Evolutionary conservation across 1,284 basidiomycete species (phyloP).

Genomic region (Marasmius oreades): DNA sequence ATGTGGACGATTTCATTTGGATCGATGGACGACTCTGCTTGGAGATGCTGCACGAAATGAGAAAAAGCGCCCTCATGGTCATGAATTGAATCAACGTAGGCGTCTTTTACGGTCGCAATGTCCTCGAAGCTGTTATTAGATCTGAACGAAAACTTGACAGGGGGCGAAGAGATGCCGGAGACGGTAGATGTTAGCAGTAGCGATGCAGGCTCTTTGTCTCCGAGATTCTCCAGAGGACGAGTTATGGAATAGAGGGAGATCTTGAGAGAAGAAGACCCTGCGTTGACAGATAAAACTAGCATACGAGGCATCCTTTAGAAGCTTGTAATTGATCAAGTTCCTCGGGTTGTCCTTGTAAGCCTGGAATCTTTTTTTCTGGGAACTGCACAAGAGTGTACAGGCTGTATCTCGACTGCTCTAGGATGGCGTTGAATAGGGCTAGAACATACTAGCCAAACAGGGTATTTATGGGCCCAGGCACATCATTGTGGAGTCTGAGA

Average conservation of each 20-base stretch:
- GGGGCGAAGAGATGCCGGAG: constrained; percentile 54
- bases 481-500: no score
- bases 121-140: constrained; percentile 22
- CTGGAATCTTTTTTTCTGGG: no score
- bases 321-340: neutral
- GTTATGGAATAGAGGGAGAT: constrained; percentile 50
- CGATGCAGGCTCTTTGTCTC: constrained; percentile 33
- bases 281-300: constrained; percentile 60
- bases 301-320: neutral
- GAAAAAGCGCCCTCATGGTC: constrained; percentile 65
- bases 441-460: no score
- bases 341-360: no score
- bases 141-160: constrained; percentile 47
- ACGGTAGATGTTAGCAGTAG: constrained; percentile 50
- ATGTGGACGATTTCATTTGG: constrained; percentile 45
- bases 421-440: no score
- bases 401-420: no score
- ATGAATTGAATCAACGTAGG: constrained; percentile 34
- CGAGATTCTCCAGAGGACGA: no score
- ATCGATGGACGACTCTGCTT: constrained; percentile 41
- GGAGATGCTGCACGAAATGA: constrained; percentile 54
- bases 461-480: no score
- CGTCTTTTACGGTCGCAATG: constrained; percentile 31
- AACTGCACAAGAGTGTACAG: no score
- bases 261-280: constrained; percentile 78